Percentiles rank a stretch among this genome's conserved stretches.
Evolutionary conservation across 2,329 filamentous ascomycete species (phyloP).

Genomic region (Cryphonectria japonica): DNA sequence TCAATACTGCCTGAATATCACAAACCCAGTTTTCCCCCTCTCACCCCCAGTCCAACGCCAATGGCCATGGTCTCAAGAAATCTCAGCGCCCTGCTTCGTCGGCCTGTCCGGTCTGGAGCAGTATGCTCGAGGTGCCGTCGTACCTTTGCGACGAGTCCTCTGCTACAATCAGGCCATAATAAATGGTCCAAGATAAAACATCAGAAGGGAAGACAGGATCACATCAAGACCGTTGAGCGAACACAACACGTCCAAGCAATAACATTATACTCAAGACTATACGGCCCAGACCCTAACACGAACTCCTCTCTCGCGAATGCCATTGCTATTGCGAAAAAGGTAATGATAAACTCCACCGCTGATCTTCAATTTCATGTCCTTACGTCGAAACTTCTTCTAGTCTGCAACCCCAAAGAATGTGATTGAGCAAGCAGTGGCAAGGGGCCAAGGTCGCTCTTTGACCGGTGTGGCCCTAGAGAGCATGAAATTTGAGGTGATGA

Average conservation of each 20-base stretch:
- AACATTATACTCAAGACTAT: constrained; percentile 74
- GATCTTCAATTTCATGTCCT: not conserved
- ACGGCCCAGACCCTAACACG: constrained; percentile 71
- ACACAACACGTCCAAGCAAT: constrained; percentile 73
- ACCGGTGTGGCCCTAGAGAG: constrained; percentile 77
- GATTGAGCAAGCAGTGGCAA: constrained; percentile 84
- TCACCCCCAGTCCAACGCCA: not conserved
- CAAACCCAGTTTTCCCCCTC: not conserved
- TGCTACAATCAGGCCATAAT: constrained; percentile 72
- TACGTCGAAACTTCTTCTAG: constrained; percentile 1
- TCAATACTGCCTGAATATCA: not conserved
- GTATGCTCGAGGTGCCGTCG: constrained; percentile 55
- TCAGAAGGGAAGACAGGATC: constrained; percentile 87
- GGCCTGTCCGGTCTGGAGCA: not conserved
- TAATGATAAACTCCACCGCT: not conserved
- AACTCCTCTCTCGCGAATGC: constrained; percentile 78
- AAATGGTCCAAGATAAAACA: constrained; percentile 97
- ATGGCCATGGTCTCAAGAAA: constrained; percentile 23
- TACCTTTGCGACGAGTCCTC: constrained; percentile 50
- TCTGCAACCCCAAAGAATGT: constrained; percentile 78
- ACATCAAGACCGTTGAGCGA: constrained; percentile 74
- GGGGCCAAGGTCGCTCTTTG: constrained; percentile 82
- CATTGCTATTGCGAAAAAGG: constrained; percentile 79
- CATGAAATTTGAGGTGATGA: constrained; percentile 77
- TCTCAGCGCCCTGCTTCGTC: constrained; percentile 15